These are phyloP conservation scores for Petrea volubilis DNA, from an alignment of 257 asterid species.

Conservation along the genomic window DNA sequence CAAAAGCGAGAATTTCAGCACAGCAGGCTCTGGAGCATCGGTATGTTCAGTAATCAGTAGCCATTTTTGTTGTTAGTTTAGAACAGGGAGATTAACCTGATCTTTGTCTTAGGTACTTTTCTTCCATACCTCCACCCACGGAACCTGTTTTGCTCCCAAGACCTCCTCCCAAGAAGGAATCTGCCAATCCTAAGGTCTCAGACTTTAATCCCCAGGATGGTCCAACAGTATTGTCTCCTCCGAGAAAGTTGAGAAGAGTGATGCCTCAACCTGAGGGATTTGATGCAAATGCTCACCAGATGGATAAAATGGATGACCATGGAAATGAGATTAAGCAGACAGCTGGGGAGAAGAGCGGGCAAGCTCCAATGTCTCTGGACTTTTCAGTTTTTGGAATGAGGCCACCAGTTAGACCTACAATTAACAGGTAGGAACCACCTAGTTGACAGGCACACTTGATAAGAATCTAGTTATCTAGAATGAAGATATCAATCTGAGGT, in stretches of 20 bases:
- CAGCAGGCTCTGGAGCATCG: constrained; percentile 96
- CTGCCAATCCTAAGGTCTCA: constrained; percentile 49
- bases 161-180: constrained; percentile 83
- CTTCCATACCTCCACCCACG: constrained; percentile 85
- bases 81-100: constrained; percentile 19
- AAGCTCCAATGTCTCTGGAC: constrained; percentile 87
- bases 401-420: constrained; percentile 92
- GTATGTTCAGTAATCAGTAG: constrained; percentile 46
- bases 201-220: constrained; percentile 68
- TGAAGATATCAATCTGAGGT: constrained; percentile 16
- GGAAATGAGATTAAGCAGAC: constrained; percentile 59
- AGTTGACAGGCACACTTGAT: constrained; percentile 18
- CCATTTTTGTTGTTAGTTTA: constrained; percentile 9
- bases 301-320: constrained; percentile 54
- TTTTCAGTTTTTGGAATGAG: constrained; percentile 77
- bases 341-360: constrained; percentile 72
- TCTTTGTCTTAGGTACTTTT: constrained; percentile 64
- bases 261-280: constrained; percentile 85
- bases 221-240: constrained; percentile 92
- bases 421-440: constrained; percentile 63
- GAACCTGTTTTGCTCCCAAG: constrained; percentile 91
- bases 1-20: constrained; percentile 88
- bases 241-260: constrained; percentile 92
- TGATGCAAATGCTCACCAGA: constrained; percentile 51
- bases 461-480: constrained; percentile 3